Percentiles rank a stretch among this genome's conserved stretches.
These are phyloP conservation scores for Xylariaceae sp. DNA, from an alignment of 2,329 filamentous ascomycete genomes.

Conservation along the genomic window DNA sequence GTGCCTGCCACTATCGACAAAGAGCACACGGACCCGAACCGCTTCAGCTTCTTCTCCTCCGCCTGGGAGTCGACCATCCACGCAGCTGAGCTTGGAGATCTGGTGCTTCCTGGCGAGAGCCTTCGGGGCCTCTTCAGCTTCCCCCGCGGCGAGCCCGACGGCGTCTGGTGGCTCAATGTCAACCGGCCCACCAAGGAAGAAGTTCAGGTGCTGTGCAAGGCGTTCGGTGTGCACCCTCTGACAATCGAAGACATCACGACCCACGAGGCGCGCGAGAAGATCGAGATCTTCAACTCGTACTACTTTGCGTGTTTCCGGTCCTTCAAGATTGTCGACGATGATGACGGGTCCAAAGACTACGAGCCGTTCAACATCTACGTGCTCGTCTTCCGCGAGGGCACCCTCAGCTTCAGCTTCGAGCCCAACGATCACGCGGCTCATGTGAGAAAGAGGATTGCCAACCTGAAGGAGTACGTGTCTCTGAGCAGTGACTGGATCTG, in stretches of 20 bases:
- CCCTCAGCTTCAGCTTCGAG: slow-evolving; percentile 89
- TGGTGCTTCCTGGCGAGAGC: slow-evolving; percentile 83
- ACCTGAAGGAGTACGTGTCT: slow-evolving; percentile 89
- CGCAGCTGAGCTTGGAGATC: slow-evolving; percentile 78
- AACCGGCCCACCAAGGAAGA: slow-evolving; percentile 87
- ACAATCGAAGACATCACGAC: slow-evolving; percentile 95
- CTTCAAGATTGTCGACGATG: slow-evolving; percentile 74
- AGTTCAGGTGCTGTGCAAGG: slow-evolving; percentile 80
- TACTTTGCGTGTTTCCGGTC: slow-evolving; percentile 98
- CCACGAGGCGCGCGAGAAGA: slow-evolving; percentile 95
- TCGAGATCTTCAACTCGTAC: slow-evolving; percentile 94
- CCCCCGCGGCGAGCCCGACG: slow-evolving; percentile 58
- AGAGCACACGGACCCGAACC: slow-evolving; percentile 57
- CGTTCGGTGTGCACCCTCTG: slow-evolving; percentile 91
- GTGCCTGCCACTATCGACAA: slow-evolving; percentile 29
- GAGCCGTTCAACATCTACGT: slow-evolving; percentile 97
- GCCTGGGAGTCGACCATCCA: slow-evolving; percentile 92
- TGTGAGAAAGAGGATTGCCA: slow-evolving; percentile 85
- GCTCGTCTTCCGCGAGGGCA: slow-evolving; percentile 91
- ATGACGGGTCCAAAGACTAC: slow-evolving; percentile 68
- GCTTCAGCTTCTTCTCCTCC: slow-evolving; percentile 96
- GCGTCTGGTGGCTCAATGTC: slow-evolving; percentile 99
- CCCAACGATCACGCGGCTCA: slow-evolving; percentile 82
- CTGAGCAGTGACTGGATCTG: slow-evolving; percentile 98
- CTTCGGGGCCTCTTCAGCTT: slow-evolving; percentile 79